Evolutionary conservation across 495 filamentous ascomycete species (phyloP), one percentile per base, ranked within the genome.

Genomic region (Lophiotrema nucula): DNA sequence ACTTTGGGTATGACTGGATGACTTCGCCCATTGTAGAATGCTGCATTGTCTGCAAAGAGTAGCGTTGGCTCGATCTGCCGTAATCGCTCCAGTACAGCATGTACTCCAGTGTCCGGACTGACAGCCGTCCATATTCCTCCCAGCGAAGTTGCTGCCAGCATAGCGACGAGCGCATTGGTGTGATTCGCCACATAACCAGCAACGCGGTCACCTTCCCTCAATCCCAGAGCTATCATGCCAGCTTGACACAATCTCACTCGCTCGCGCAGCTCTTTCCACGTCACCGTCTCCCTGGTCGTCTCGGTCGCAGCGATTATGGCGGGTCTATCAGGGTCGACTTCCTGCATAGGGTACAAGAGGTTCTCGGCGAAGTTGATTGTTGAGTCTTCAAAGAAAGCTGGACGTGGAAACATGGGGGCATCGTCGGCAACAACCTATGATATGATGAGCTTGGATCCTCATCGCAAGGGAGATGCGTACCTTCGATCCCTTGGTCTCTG

Each of bases 111-210:
- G 68, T 95, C 89, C 0, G 89, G 88, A 60, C 87, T 92, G 41
- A 95, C 86, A 1, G 88, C 88, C 0, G 90, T 92, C 90, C 90
- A 97, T 38, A 92, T 81, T n/a, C 87, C 90, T 18, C 91, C 91
- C 12, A 96, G 71, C 2, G 88, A 82, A 2, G 89, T 82, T 11
- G 88, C 79, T 13, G 89, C 86, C 28, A 97, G 79, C 85, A 96
- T 90, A 12, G 86, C 88, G n/a, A 95, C 82, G 11, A 97, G 76
- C 0, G 91, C 84, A 62, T 92, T 85, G 12, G 79, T 78, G 66
- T 96, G 90, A 68, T 97, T 97, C 3, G 88, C 90, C 22, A 95
- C 82, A 64, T 88, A 95, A 12, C 91, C 90, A 13, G 89, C 89
- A 33, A 96, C 84, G 35, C 88, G 80, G 66, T 90, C 85, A 18